phyloP scores from a whole-genome alignment of 225 moss, liverwort and hornwort species.

The Marchantia polymorpha region DNA sequence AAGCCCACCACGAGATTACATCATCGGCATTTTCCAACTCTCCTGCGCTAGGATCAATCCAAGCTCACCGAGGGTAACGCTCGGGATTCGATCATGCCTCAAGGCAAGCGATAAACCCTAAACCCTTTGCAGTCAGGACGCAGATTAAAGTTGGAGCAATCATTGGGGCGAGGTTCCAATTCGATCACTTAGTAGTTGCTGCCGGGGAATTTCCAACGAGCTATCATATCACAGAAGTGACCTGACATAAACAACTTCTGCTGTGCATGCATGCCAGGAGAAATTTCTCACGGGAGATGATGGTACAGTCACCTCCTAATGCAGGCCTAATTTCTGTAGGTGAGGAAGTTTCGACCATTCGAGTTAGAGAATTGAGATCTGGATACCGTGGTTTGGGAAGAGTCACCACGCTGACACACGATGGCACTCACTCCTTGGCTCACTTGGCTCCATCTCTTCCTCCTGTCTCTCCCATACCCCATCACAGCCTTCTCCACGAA shows the following conservation, averaged over 20 bases:
- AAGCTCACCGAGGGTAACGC: neutral
- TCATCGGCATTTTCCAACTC: no score
- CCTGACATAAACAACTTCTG: neutral
- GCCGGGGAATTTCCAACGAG: no score
- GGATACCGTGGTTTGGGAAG: neutral
- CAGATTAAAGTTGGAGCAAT: neutral
- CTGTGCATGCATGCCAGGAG: neutral
- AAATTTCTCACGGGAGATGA: neutral
- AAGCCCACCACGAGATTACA: neutral
- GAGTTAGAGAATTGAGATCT: neutral
- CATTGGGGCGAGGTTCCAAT: neutral
- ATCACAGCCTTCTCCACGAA: neutral
- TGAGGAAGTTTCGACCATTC: neutral
- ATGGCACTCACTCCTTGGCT: neutral
- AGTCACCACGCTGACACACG: neutral
- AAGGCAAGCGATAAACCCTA: no score
- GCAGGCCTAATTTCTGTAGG: neutral
- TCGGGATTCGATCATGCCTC: neutral
- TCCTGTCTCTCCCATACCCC: neutral
- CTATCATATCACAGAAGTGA: neutral
- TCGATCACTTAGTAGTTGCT: neutral
- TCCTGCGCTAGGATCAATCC: neutral
- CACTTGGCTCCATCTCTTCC: neutral
- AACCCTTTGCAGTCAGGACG: no score
- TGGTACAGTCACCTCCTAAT: neutral